Percentiles rank a stretch among this genome's conserved stretches.
Evolutionary conservation across 345 rosid genomes (phyloP).

Genomic region (Ceriops zippeliana): DNA sequence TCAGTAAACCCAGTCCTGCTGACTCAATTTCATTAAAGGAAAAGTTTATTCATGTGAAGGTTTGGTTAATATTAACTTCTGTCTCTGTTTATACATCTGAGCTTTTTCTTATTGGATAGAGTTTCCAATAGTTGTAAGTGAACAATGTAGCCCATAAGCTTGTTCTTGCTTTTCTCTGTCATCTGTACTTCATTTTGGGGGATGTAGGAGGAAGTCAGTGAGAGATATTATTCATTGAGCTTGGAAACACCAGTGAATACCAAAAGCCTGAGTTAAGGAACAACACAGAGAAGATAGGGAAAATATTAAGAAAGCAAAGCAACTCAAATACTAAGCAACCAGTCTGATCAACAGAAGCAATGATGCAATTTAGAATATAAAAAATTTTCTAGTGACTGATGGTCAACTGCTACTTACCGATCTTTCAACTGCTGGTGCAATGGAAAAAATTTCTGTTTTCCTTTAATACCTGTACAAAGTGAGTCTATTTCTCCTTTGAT

Average conservation of each 20-base stretch:
- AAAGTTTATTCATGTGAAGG: constrained; percentile 98
- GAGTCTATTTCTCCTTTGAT: constrained; percentile 13
- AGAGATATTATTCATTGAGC: too few relatives aligned
- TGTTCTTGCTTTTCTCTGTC: background rate
- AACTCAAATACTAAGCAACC: too few relatives aligned
- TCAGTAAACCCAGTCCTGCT: constrained; percentile 58
- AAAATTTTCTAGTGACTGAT: too few relatives aligned
- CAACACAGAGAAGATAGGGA: too few relatives aligned
- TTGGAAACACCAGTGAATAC: too few relatives aligned
- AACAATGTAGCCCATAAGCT: background rate
- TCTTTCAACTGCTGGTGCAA: background rate
- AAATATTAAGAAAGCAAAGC: too few relatives aligned
- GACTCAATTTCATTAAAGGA: constrained; percentile 90
- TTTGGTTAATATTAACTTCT: constrained; percentile 18
- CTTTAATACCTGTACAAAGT: background rate
- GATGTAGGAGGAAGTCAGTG: too few relatives aligned
- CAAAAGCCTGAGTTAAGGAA: too few relatives aligned
- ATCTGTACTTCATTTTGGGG: too few relatives aligned
- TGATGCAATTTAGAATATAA: background rate
- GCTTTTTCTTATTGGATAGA: background rate
- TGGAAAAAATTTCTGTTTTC: background rate
- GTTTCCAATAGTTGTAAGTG: constrained; percentile 2
- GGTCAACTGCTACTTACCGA: background rate
- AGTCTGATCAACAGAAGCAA: background rate
- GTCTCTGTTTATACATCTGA: constrained; percentile 17